A percentile compares a stretch with the other conserved stretches of the same genome.
phyloP scores from a whole-genome alignment of 768 basidiomycete genomes.

The Lactifluus hygrophoroides region DNA sequence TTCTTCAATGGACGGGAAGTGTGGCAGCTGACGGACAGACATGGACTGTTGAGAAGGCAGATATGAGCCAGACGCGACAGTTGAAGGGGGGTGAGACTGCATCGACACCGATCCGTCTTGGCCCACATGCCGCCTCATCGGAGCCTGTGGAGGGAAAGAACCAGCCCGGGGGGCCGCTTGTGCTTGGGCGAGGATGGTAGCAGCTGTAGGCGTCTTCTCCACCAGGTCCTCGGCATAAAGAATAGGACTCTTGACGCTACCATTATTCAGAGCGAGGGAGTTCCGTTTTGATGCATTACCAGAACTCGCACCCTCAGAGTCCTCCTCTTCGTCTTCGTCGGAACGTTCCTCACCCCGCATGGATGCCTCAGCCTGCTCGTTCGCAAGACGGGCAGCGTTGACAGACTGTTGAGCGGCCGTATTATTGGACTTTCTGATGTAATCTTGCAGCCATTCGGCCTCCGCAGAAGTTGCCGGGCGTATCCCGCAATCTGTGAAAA shows the following conservation, averaged over 20 bases:
- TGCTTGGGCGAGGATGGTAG: slow-evolving; percentile 66
- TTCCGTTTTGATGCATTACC: slow-evolving; percentile 61
- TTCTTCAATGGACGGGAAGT: slow-evolving; percentile 83
- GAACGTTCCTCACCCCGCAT: slow-evolving; percentile 62
- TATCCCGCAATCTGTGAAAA: slow-evolving; percentile 74
- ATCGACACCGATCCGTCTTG: slow-evolving; percentile 50
- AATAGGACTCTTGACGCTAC: slow-evolving; percentile 46
- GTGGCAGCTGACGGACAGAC: slow-evolving; percentile 68
- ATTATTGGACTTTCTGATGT: slow-evolving; percentile 86
- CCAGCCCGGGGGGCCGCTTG: slow-evolving; percentile 56
- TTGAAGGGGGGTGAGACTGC: slow-evolving; percentile 33
- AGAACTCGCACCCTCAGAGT: slow-evolving; percentile 64
- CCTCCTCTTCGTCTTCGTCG: slow-evolving; percentile 82
- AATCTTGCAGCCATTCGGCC: slow-evolving; percentile 88
- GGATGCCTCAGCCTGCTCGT: slow-evolving; percentile 55
- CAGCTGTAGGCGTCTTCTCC: slow-evolving; percentile 83
- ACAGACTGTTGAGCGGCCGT: slow-evolving; percentile 67
- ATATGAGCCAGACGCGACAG: slow-evolving; percentile 37
- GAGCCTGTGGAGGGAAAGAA: slow-evolving; percentile 56
- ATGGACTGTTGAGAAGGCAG: slow-evolving; percentile 39
- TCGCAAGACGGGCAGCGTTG: slow-evolving; percentile 64
- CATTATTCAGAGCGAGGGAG: slow-evolving; percentile 57
- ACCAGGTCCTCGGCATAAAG: slow-evolving; percentile 56
- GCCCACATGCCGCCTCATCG: slow-evolving; percentile 63
- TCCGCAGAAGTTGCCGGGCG: slow-evolving; percentile 85